Evolutionary conservation across 768 basidiomycete genomes (phyloP), one percentile per base, ranked within the genome.

Genomic region (Tylopilus plumbeoviolaceoides): DNA sequence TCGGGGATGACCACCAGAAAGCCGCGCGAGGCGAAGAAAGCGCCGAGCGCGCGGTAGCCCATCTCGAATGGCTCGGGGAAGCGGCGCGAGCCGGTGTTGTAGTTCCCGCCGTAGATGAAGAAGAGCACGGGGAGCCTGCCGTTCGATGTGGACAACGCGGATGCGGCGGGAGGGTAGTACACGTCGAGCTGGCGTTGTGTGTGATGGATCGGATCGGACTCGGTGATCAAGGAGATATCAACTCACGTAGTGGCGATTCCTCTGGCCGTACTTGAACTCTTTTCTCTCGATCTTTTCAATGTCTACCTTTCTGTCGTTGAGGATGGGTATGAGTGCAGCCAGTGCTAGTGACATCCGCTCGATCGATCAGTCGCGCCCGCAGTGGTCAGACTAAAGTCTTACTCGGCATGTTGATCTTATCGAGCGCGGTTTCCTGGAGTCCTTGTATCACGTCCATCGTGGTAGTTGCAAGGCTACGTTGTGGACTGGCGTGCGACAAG

Each of bases 81-180:
- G 8, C 68, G 73, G n/a, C 81, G 77, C 0, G 72, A 70, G 1
- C 85, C 85, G 0, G 65, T 62, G 55, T 69, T 68, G 61, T 84
- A 85, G 3, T 85, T 83, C 2, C 86, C 86, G 1, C 86, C 86
- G 55, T 89, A 87, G 39, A 81, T 54, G 67, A 79, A 87, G 65
- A 87, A 78, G 23, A 87, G 67, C 20, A 87, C 70, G 0, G 82
- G 81, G 0, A 75, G 69, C 48, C 66, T 69, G 21, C 60, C 60
- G 18, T 53, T 49, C 12, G 59, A 20, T 3, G 61, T 67, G 7
- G 63, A 59, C 7, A 64, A 57, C n/a, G 58, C 53, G 11, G 61
- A 53, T 6, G 63, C 45, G 3, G 69, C 35, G 2, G 70, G 56
- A 0, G 82, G 85, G 59, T 83, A 87, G 63, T 87, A 89, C 0